Percentiles rank a stretch among this genome's conserved stretches.
Evolutionary conservation across 2,329 filamentous ascomycete genomes (phyloP).

Genomic region (Xylariaceae sp.): DNA sequence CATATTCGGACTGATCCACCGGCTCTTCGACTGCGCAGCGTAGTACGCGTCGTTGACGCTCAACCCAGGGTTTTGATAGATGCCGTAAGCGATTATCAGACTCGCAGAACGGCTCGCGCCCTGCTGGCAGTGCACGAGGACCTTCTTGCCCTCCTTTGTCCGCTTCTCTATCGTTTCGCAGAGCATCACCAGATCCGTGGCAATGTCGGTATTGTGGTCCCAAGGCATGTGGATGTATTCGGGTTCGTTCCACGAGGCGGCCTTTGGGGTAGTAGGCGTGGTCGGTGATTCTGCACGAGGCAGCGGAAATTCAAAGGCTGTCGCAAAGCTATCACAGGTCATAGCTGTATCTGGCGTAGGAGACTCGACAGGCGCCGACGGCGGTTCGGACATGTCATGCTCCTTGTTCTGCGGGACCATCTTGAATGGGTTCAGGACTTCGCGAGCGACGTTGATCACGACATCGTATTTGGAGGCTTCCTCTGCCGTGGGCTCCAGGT

Average conservation of each 20-base stretch:
- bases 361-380: constrained; percentile 31
- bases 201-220: constrained; percentile 85
- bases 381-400: constrained; percentile 20
- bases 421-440: constrained; percentile 70
- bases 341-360: constrained; percentile 48
- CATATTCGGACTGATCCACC: constrained; percentile 90
- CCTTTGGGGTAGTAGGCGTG: constrained; percentile 53
- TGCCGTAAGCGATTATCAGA: constrained; percentile 76
- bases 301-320: constrained; percentile 51
- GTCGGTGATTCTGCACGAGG: constrained; percentile 30
- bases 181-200: constrained; percentile 64
- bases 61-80: constrained; percentile 69
- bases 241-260: constrained; percentile 43
- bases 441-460: constrained; percentile 76
- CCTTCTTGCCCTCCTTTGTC: constrained; percentile 65
- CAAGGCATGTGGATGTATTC: constrained; percentile 84
- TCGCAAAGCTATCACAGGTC: constrained; percentile 50
- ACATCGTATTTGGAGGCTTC: constrained; percentile 74
- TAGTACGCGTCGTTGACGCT: constrained; percentile 80
- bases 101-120: constrained; percentile 80
- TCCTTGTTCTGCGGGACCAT: constrained; percentile 17
- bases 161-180: constrained; percentile 70
- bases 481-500: constrained; percentile 70
- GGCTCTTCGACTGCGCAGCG: constrained; percentile 70
- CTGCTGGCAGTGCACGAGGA: constrained; percentile 79